These are phyloP conservation scores for Botryotinia convoluta DNA, from an alignment of 2,329 filamentous ascomycete species.

Conservation along the genomic window DNA sequence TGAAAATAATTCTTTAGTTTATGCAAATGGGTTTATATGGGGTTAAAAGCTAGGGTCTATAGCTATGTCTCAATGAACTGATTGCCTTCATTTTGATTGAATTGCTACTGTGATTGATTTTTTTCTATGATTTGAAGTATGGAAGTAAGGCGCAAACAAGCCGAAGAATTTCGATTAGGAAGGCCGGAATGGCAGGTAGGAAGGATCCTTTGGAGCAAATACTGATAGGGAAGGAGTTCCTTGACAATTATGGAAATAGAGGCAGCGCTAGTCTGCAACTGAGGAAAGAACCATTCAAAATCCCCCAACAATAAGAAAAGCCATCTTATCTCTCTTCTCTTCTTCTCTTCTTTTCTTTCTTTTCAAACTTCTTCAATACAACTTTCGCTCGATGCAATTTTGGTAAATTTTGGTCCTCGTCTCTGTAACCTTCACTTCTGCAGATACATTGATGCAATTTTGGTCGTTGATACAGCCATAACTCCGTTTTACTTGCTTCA, in stretches of 20 bases:
- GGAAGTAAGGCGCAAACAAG: constrained; percentile 7
- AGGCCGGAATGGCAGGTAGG: neutral
- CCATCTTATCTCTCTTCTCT: constrained; percentile 6
- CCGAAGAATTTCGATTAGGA: neutral
- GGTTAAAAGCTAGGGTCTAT: constrained; percentile 32
- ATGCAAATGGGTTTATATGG: constrained; percentile 30
- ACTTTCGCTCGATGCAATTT: constrained; percentile 18
- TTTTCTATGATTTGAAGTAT: neutral
- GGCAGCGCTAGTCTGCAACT: neutral
- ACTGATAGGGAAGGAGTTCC: neutral
- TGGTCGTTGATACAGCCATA: constrained; percentile 22
- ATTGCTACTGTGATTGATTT: constrained; percentile 7
- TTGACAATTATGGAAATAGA: neutral
- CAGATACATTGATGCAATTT: constrained; percentile 21
- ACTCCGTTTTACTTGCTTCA: constrained; percentile 19
- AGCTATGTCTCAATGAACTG: constrained; percentile 35
- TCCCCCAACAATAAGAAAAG: constrained; percentile 4
- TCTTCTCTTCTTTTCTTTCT: neutral
- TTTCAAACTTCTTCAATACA: constrained; percentile 19
- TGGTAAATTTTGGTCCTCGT: constrained; percentile 21
- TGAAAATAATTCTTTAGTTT: constrained; percentile 28
- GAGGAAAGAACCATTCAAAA: constrained; percentile 18
- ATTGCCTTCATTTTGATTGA: constrained; percentile 17
- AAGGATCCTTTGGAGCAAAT: neutral
- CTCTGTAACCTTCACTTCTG: constrained; percentile 21